Base-by-base conservation (phyloP, 164 flowering plant species). In the Buxus sempervirens region DNA sequence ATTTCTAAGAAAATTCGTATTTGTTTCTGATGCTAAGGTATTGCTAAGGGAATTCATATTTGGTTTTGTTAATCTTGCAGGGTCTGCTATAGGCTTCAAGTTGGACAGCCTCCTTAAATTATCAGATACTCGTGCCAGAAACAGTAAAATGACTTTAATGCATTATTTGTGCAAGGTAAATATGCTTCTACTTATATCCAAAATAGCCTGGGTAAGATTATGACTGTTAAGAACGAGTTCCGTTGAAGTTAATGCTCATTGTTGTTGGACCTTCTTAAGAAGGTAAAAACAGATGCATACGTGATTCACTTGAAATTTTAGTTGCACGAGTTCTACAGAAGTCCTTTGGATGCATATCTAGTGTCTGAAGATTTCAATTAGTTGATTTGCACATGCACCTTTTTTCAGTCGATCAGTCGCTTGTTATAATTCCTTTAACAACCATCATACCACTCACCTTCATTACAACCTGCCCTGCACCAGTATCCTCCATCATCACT, bases 71-170 rank as follows among this genome's bases (percentile, higher is more conserved):
- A 8, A 48, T 69, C 27, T 66, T 83, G 70, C 86, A 95, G 99
- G 99, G 59, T 92, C 99, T 70, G 99, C 99, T 32, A 78, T 95
- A 25, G 99, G 99, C 70, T 95, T 95, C 81, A 95, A 95, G 80
- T 77, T 95, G 81, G 99, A 95, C 74, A 95, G 99, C 76, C 98
- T 95, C 72, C 97, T 95, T 63, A 95, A 95, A 67, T 82, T 95
- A 72, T 90, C 99, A 66, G 99, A 95, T 80, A 95, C 99, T 38
- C 99, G 99, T 67, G 99, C 97, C 60, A 88, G 84, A 81, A 92
- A 95, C 81, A 92, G 83, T 82, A 95, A 89, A 75, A 89, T 92
- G 97, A 95, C 98, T 65, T 75, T 95, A 63, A 95, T 95, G 98
- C 98, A 95, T 74, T 95, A 95, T 72, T 78, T 95, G 59, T 95